Base-by-base conservation (phyloP, 768 basidiomycete genomes). In the Phaeolepiota aurea region DNA sequence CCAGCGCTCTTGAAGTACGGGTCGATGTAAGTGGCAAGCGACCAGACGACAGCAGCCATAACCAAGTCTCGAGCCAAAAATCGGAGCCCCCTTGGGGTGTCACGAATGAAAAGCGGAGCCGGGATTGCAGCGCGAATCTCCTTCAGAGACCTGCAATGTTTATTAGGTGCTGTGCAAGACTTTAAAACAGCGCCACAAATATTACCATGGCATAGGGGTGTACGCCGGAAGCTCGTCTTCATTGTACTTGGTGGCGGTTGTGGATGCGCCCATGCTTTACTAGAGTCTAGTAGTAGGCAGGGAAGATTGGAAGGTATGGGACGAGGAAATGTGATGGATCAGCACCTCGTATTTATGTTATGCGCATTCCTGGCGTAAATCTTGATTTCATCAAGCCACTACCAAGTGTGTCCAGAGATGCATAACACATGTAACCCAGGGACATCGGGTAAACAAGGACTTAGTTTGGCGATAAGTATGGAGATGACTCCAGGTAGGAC, bases 121-220 rank as follows among this genome's bases (percentile, higher is more conserved):
- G 75, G 74, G 31, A 77, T 73, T 9, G 69, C 71, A 25, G 57
- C 64, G 15, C 70, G 63, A 34, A 77, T 75, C 44, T 76, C 68
- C 42, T 68, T 65, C 22, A 76, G 56, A 20, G 69, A 61, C 71
- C 72, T 74, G 35, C 20, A 35, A 12, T 36, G 9, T 28, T 28
- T 28, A n/a, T 7, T 7, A 28, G 25, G n/a, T 15, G 15, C 7
- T 35, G 33, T 35, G 33, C 16, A n/a, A 28, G 25, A 28, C 7
- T n/a, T 35, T 35, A 35, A 35, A 9, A 14, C 33, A 31, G 9
- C 10, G 28, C 9, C 28, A 14, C 10, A 31, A 58, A 22, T 19
- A 19, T 35, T 49, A 71, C 71, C 71, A 74, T 39, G 63, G 61
- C 68, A 73, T 69, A 13, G 72, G 72, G 19, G 57, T 61, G 46